phyloP scores from a whole-genome alignment of 768 basidiomycete species.

The Hericium rajendrae region DNA sequence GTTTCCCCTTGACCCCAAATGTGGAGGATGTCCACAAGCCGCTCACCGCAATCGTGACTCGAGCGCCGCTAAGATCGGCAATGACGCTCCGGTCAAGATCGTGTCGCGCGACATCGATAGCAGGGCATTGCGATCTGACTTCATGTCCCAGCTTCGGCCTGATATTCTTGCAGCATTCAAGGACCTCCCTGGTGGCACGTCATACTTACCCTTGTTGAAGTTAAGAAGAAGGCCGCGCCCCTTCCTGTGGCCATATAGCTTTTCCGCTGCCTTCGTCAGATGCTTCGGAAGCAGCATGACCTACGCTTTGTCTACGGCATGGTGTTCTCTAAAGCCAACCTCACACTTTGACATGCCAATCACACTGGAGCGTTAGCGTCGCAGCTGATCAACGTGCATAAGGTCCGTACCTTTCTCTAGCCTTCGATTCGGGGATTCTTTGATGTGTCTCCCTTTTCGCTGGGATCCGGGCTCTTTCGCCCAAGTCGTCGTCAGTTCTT shows the following conservation, averaged over 20 bases:
- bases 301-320: background rate
- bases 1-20: background rate
- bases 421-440: too few relatives aligned
- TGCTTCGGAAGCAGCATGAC: background rate
- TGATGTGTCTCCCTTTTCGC: background rate
- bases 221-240: background rate
- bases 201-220: background rate
- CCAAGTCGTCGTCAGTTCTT: background rate
- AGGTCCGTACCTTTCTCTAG: background rate
- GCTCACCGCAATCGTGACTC: background rate
- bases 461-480: background rate
- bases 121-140: background rate
- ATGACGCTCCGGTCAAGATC: background rate
- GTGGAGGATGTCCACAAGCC: background rate
- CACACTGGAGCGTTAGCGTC: background rate
- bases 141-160: background rate
- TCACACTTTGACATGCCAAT: background rate
- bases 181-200: background rate
- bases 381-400: background rate
- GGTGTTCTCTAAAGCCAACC: background rate
- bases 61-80: background rate
- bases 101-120: background rate
- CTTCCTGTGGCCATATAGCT: background rate
- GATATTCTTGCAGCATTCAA: constrained; percentile 1
- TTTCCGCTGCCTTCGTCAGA: background rate